Evolutionary conservation across 2,329 filamentous ascomycete species (phyloP).

Genomic region (Parascedosporium putredinis): DNA sequence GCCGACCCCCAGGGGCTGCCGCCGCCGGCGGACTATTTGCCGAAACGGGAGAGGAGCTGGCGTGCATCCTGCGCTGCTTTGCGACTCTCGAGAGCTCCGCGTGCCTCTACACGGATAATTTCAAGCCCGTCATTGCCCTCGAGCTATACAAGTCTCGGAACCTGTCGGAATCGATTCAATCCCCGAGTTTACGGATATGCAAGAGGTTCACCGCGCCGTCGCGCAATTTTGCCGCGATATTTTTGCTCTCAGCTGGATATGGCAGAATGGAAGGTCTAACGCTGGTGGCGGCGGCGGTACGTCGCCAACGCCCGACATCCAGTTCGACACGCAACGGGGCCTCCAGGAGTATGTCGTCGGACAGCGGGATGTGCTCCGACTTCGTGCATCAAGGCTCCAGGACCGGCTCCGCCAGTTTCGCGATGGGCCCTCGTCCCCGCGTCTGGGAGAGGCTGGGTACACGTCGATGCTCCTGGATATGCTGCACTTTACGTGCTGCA

Average conservation of each 20-base stretch:
- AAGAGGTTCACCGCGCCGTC: background rate
- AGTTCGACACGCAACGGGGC: background rate
- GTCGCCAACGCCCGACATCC: background rate
- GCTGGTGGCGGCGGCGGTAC: background rate
- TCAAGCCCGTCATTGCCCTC: slow-evolving; percentile 11
- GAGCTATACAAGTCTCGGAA: background rate
- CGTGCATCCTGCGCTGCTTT: slow-evolving; percentile 15
- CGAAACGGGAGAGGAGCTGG: slow-evolving; percentile 9
- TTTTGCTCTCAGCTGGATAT: background rate
- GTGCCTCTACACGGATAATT: slow-evolving; percentile 13
- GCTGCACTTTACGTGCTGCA: slow-evolving; percentile 3
- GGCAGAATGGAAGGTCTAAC: background rate
- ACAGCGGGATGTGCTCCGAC: background rate
- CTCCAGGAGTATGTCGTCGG: background rate
- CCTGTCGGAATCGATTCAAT: background rate
- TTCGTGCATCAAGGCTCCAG: background rate
- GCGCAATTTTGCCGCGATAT: slow-evolving; percentile 3
- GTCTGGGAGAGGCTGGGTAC: background rate
- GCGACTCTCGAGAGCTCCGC: slow-evolving; percentile 15
- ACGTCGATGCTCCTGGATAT: slow-evolving; percentile 3
- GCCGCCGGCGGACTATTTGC: background rate
- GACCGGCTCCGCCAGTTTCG: background rate
- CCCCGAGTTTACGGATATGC: background rate
- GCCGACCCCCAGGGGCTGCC: slow-evolving; percentile 1
- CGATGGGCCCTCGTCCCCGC: background rate